These are phyloP conservation scores for Bryopsis sp. DNA, from an alignment of 139 green algal genomes.

Conservation along the genomic window DNA sequence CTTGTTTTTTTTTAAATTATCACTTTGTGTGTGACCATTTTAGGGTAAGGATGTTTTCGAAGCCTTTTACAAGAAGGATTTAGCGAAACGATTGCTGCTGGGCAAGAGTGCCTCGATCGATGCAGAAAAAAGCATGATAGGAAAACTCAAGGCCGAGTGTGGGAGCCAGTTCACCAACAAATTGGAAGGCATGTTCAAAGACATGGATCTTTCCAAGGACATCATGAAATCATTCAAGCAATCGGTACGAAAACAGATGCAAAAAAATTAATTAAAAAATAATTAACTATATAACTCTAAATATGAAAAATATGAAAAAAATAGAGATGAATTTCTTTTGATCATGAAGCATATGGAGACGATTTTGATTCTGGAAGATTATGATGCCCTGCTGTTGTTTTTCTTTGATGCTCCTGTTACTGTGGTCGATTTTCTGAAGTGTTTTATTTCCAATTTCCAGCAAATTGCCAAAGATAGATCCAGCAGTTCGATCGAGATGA, in stretches of 20 bases:
- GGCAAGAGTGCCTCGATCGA: slow-evolving; percentile 73
- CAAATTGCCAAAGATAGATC: too few relatives aligned
- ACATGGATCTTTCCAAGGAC: slow-evolving; percentile 67
- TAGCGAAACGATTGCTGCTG: slow-evolving; percentile 93
- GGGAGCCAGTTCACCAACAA: slow-evolving; percentile 95
- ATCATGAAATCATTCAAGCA: slow-evolving; percentile 61
- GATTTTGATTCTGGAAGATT: slow-evolving; percentile 20
- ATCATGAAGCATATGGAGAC: slow-evolving; percentile 28
- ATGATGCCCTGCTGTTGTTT: neutral
- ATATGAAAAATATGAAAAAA: neutral
- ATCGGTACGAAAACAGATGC: slow-evolving; percentile 12
- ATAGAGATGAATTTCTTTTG: too few relatives aligned
- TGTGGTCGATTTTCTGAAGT: slow-evolving; percentile 5
- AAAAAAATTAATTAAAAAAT: too few relatives aligned
- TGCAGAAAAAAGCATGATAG: slow-evolving; percentile 90
- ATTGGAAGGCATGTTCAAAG: slow-evolving; percentile 98
- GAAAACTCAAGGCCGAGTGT: slow-evolving; percentile 95
- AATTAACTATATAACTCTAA: neutral
- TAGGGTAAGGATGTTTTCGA: slow-evolving; percentile 99
- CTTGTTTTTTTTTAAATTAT: too few relatives aligned
- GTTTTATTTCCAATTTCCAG: too few relatives aligned
- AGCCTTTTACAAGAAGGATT: slow-evolving; percentile 99
- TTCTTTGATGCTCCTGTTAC: slow-evolving; percentile 6
- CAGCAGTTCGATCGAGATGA: slow-evolving; percentile 65
- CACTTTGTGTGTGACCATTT: slow-evolving; percentile 13